Base-by-base conservation (phyloP, 192 early-diverging fungal genomes). In the Spinellus fusiger region DNA sequence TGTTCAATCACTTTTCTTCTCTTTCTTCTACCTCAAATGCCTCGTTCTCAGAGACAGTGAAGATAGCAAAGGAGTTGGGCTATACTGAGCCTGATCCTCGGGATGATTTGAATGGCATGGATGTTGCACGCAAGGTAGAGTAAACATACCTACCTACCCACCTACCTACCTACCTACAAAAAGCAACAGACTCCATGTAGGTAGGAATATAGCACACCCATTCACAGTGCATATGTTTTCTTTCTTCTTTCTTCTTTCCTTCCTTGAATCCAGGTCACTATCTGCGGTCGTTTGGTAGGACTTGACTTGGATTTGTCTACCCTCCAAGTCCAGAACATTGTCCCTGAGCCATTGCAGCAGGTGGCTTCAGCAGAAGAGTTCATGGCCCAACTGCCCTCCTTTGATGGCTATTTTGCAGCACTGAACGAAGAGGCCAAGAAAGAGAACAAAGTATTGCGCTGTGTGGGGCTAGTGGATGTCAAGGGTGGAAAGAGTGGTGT, bases 41-140 rank as follows among this genome's bases (percentile, higher is more conserved):
- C 55, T 78, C 70, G 32, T 99, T 99, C 77, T 95, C 94, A 7
- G 85, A 89, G 35, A 91, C 90, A 61, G 96, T 99, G 53, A 70
- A 77, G 57, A 87, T 87, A 25, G 96, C 95, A 55, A 98, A 93
- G 75, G 86, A 87, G 26, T 80, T 86, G 35, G 96, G 96, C 3
- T 99, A 95, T 74, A 99, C 96, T 15, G 96, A 99, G 65, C 96
- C 96, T 28, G 96, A 99, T 70, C 96, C 96, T 26, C 81, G 96
- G 44, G 96, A 99, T 67, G 96, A 99, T 62, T 82, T 99, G 59
- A 99, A 99, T 65, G 97, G 95, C 28, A 88, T 99, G 90, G 97
- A 99, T 67, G 94, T 99, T 26, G 95, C 93, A n/a, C 90, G 95
- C 56, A 99, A 99, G 77, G 91, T 92, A 71, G 60, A 70, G 74